Evolutionary conservation across 2,329 filamentous ascomycete genomes (phyloP).

Genomic region (Canariomyces notabilis): DNA sequence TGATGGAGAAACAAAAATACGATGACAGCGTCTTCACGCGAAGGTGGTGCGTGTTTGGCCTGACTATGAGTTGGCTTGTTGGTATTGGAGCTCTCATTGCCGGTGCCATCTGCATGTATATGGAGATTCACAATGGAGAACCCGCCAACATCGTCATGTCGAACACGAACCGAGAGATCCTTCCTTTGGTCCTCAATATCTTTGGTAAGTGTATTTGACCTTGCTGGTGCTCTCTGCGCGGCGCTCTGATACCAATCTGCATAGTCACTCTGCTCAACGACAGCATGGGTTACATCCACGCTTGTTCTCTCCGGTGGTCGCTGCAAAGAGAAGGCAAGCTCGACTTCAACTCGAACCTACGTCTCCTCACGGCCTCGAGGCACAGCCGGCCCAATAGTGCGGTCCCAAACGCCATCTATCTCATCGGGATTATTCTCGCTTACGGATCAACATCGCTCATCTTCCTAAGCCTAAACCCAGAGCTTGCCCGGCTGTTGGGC

Average conservation of each 20-base stretch:
- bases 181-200: constrained; percentile 34
- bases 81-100: constrained; percentile 14
- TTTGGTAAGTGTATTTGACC: constrained; percentile 15
- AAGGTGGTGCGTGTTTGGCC: constrained; percentile 15
- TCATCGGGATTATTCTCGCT: constrained; percentile 26
- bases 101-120: constrained; percentile 15
- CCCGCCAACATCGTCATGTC: constrained; percentile 13
- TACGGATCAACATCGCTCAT: constrained; percentile 29
- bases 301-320: constrained; percentile 29
- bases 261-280: constrained; percentile 29
- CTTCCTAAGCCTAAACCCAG: constrained; percentile 26
- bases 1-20: constrained; percentile 14
- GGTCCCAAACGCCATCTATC: constrained; percentile 24
- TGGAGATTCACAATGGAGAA: constrained; percentile 13
- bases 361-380: constrained; percentile 25
- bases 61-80: constrained; percentile 20
- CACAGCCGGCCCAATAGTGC: constrained; percentile 24
- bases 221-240: not conserved
- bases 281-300: constrained; percentile 31
- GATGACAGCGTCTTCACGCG: constrained; percentile 18
- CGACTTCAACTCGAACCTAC: constrained; percentile 31
- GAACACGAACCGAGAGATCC: constrained; percentile 19
- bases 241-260: not conserved
- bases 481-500: constrained; percentile 19
- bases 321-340: constrained; percentile 28